A percentile compares a stretch with the other conserved stretches of the same genome.
Conservation (phyloP, 805 yeast genomes). For the Pichia occidentalis region DNA sequence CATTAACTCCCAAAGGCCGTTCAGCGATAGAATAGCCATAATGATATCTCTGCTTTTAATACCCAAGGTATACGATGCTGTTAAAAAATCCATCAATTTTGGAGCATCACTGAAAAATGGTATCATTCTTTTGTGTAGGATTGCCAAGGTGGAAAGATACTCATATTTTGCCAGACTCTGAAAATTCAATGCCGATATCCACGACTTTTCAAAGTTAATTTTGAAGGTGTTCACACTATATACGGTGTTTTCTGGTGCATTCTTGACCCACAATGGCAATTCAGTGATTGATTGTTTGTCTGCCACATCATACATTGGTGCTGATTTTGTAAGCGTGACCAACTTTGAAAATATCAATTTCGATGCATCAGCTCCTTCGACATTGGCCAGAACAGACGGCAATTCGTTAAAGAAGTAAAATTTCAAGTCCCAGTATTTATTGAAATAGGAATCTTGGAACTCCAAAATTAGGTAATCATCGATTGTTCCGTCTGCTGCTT, state of each 20-base stretch:
- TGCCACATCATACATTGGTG: conserved; percentile 28
- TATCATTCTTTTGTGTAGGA: conserved; percentile 77
- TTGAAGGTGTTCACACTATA: conserved; percentile 39
- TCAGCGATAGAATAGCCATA: conserved; percentile 62
- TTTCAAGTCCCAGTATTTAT: conserved; percentile 68
- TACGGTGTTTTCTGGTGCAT: conserved; percentile 39
- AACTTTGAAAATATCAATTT: conserved; percentile 34
- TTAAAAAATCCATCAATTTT: conserved; percentile 84
- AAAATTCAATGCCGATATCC: conserved; percentile 48
- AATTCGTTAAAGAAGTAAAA: conserved; percentile 60
- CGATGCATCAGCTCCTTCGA: conserved; percentile 17
- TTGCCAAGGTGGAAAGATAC: conserved; percentile 59
- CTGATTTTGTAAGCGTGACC: conserved; percentile 32
- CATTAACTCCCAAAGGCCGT: conserved; percentile 83
- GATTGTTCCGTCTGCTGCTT: conserved; percentile 40
- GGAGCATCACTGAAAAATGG: conserved; percentile 79
- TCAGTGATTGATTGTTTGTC: conserved; percentile 27
- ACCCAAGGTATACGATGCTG: conserved; percentile 65
- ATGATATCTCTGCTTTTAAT: conserved; percentile 28
- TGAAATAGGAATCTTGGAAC: conserved; percentile 49
- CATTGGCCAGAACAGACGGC: conserved; percentile 14
- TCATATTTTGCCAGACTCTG: conserved; percentile 40
- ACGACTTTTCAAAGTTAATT: conserved; percentile 60
- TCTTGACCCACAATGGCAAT: conserved; percentile 27
- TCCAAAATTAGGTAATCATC: conserved; percentile 37